phyloP scores from a whole-genome alignment of 2,329 filamentous ascomycete species.

The Hawksworthiomyces lignivorus region DNA sequence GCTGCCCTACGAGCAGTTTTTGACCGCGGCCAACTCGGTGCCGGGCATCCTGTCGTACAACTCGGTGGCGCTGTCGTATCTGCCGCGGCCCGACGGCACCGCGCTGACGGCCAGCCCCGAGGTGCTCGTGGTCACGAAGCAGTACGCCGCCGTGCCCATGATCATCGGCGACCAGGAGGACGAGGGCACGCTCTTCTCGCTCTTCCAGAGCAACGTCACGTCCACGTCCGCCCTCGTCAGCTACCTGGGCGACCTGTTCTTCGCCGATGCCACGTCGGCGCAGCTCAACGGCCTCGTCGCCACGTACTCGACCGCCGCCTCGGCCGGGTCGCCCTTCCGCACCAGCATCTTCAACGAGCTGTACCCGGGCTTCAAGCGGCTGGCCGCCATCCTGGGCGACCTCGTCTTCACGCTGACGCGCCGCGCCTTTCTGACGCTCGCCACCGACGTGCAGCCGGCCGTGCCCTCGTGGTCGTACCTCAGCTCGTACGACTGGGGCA shows the following conservation, averaged over 20 bases:
- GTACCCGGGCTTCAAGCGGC: constrained; percentile 70
- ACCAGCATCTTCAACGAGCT: constrained; percentile 61
- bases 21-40: constrained; percentile 62
- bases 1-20: constrained; percentile 50
- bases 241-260: constrained; percentile 56
- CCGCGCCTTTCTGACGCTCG: constrained; percentile 50
- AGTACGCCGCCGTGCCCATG: constrained; percentile 41
- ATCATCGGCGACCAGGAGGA: constrained; percentile 70
- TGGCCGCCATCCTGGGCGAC: constrained; percentile 69
- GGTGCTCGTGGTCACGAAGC: constrained; percentile 40
- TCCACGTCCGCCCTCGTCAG: constrained; percentile 48
- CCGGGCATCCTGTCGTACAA: constrained; percentile 60
- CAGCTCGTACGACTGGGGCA: constrained; percentile 62
- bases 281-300: constrained; percentile 50
- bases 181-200: constrained; percentile 66
- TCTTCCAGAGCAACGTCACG: constrained; percentile 63
- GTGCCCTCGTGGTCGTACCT: constrained; percentile 71
- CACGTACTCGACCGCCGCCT: constrained; percentile 51
- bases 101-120: constrained; percentile 58
- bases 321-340: constrained; percentile 62
- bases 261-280: constrained; percentile 43
- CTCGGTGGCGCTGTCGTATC: constrained; percentile 63
- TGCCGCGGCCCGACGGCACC: constrained; percentile 64
- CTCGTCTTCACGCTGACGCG: constrained; percentile 66
- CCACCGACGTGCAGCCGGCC: constrained; percentile 39